Percentiles rank a stretch among this genome's conserved stretches.
phyloP scores from a whole-genome alignment of 2,329 filamentous ascomycete genomes.

The Exophiala calicioides region DNA sequence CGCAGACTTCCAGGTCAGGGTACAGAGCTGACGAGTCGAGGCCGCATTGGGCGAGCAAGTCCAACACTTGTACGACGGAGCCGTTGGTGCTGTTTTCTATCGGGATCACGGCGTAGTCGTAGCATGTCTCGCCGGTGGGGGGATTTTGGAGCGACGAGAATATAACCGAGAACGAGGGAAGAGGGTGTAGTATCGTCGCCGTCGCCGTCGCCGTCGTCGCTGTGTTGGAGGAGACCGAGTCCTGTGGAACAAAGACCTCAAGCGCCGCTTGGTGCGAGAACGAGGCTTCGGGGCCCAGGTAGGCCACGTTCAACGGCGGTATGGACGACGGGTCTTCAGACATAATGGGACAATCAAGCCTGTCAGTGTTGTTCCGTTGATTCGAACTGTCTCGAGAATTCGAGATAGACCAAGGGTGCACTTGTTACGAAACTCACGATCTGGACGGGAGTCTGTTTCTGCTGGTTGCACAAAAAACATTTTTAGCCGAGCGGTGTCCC shows the following conservation, averaged over 20 bases:
- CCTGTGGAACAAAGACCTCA: constrained; percentile 16
- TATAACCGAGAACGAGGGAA: constrained; percentile 27
- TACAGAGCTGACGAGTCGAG: constrained; percentile 48
- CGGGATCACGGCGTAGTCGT: constrained; percentile 79
- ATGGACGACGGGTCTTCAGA: too few species aligned
- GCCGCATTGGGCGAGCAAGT: constrained; percentile 80
- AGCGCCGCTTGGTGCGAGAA: constrained; percentile 67
- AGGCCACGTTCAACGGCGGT: constrained; percentile 46
- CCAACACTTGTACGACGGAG: constrained; percentile 84
- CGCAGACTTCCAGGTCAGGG: constrained; percentile 71
- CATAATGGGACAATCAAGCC: too few species aligned
- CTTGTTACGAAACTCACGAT: too few species aligned
- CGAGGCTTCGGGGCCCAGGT: constrained; percentile 64
- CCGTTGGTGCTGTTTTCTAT: constrained; percentile 97
- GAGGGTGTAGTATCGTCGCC: constrained; percentile 24
- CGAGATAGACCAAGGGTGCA: too few species aligned
- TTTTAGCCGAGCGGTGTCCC: too few species aligned
- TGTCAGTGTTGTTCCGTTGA: too few species aligned
- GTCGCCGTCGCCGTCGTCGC: not conserved
- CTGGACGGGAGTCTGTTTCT: too few species aligned
- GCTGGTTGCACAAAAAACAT: too few species aligned
- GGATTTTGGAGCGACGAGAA: constrained; percentile 56
- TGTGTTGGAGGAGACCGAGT: not conserved
- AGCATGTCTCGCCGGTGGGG: constrained; percentile 37
- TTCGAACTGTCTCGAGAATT: too few species aligned